Percentiles rank a stretch among this genome's conserved stretches.
phyloP scores from a whole-genome alignment of 805 yeast species.

The Pichia membranifaciens region DNA sequence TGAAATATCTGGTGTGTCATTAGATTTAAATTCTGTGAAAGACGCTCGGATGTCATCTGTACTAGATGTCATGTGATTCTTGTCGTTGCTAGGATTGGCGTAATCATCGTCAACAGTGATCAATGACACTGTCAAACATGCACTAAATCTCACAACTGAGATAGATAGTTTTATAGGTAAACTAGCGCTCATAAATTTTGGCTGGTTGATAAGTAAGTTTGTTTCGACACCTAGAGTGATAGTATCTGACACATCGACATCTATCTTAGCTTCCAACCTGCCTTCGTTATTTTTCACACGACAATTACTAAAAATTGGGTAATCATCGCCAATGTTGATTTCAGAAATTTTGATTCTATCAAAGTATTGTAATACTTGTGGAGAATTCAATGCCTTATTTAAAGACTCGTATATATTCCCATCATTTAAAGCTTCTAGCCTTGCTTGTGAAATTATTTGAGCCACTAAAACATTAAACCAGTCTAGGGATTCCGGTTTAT shows the following conservation, averaged over 20 bases:
- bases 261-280: constrained; percentile 77
- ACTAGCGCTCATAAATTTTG: constrained; percentile 77
- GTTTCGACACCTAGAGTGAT: constrained; percentile 84
- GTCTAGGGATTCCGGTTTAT: constrained; percentile 84
- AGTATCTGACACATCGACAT: constrained; percentile 84
- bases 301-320: constrained; percentile 92
- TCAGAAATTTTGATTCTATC: constrained; percentile 78
- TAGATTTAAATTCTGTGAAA: background rate
- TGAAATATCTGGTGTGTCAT: background rate
- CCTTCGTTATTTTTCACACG: constrained; percentile 54
- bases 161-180: constrained; percentile 82
- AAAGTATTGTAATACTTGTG: constrained; percentile 66
- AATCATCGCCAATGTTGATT: constrained; percentile 89
- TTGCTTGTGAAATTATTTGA: constrained; percentile 77
- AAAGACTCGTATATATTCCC: constrained; percentile 81
- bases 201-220: constrained; percentile 68
- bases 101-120: constrained; percentile 34
- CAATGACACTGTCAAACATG: constrained; percentile 75
- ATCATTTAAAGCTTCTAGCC: constrained; percentile 81
- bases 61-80: constrained; percentile 1
- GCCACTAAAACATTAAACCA: constrained; percentile 96
- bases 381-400: constrained; percentile 58
- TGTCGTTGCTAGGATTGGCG: constrained; percentile 18
- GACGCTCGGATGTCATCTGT: constrained; percentile 3
- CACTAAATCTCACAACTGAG: constrained; percentile 85